These are phyloP conservation scores for Xerocomus brunneocitrinus DNA, from an alignment of 768 basidiomycete species.

Conservation along the genomic window DNA sequence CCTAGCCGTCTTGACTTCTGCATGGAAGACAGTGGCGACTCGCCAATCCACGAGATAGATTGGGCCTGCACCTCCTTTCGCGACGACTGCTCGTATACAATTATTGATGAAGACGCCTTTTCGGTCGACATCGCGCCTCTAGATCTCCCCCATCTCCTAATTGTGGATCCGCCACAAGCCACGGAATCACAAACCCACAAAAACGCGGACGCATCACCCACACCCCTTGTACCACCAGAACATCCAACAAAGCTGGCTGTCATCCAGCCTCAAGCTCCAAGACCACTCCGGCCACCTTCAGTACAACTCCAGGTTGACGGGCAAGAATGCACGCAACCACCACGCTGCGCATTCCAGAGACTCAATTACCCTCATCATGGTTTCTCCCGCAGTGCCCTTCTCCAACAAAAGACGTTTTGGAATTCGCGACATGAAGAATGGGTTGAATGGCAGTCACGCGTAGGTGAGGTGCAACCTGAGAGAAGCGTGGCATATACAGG, in stretches of 20 bases:
- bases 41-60: slow-evolving; percentile 6
- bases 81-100: background rate
- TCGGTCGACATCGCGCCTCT: background rate
- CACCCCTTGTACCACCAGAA: slow-evolving; percentile 11
- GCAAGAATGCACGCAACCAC: slow-evolving; percentile 2
- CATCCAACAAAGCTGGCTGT: slow-evolving; percentile 14
- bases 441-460: slow-evolving; percentile 33
- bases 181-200: slow-evolving; percentile 14
- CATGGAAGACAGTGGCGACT: background rate
- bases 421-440: slow-evolving; percentile 49
- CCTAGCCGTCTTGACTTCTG: slow-evolving; percentile 47
- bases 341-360: slow-evolving; percentile 27
- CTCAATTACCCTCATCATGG: slow-evolving; percentile 55
- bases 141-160: background rate
- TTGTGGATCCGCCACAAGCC: slow-evolving; percentile 2
- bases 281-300: slow-evolving; percentile 17
- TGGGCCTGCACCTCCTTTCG: slow-evolving; percentile 9
- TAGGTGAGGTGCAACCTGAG: slow-evolving; percentile 1
- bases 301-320: slow-evolving; percentile 1
- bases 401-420: slow-evolving; percentile 63
- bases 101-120: slow-evolving; percentile 10
- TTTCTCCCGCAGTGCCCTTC: slow-evolving; percentile 55
- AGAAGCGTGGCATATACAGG: slow-evolving; percentile 27
- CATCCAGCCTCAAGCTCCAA: slow-evolving; percentile 18
- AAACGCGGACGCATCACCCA: slow-evolving; percentile 5